A percentile compares a stretch with the other conserved stretches of the same genome.
phyloP scores from a whole-genome alignment of 2,329 filamentous ascomycete species.

The Calonectria pteridis region DNA sequence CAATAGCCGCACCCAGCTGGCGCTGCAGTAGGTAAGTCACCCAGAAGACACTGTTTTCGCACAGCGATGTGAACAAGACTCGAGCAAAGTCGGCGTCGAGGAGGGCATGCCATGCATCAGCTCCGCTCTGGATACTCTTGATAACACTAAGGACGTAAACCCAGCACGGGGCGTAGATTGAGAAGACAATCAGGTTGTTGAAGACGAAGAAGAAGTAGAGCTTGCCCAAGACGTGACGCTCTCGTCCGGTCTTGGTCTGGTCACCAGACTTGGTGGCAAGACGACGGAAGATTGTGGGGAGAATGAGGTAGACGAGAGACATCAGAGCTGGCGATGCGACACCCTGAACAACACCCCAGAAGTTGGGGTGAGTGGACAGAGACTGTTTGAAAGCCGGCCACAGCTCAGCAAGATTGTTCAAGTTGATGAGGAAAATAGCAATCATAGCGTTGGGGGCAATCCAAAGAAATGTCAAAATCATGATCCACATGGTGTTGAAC shows the following conservation, averaged over 20 bases:
- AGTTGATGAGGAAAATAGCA: conserved; percentile 90
- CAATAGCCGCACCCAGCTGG: conserved; percentile 92
- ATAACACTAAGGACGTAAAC: conserved; percentile 77
- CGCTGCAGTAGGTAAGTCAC: conserved; percentile 93
- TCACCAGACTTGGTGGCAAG: conserved; percentile 88
- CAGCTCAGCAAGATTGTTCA: conserved; percentile 82
- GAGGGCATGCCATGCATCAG: conserved; percentile 78
- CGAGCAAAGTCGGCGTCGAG: conserved; percentile 71
- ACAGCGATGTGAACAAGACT: conserved; percentile 80
- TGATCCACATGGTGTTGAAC: conserved; percentile 87
- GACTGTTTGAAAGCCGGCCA: conserved; percentile 81
- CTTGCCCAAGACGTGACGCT: conserved; percentile 90
- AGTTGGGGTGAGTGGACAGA: conserved; percentile 70
- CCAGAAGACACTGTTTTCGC: conserved; percentile 90
- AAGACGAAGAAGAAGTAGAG: conserved; percentile 97
- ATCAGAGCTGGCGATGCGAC: conserved; percentile 88
- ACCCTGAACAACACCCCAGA: conserved; percentile 94
- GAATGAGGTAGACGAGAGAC: conserved; percentile 86
- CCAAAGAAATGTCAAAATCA: conserved; percentile 85
- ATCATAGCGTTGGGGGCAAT: conserved; percentile 94
- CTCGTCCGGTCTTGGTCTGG: conserved; percentile 90
- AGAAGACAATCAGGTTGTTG: conserved; percentile 97
- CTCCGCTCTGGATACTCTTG: conserved; percentile 65
- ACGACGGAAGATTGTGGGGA: conserved; percentile 92
- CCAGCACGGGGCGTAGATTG: conserved; percentile 88